Base-by-base conservation (phyloP, 2,329 filamentous ascomycete genomes). In the Fusarium sp. region DNA sequence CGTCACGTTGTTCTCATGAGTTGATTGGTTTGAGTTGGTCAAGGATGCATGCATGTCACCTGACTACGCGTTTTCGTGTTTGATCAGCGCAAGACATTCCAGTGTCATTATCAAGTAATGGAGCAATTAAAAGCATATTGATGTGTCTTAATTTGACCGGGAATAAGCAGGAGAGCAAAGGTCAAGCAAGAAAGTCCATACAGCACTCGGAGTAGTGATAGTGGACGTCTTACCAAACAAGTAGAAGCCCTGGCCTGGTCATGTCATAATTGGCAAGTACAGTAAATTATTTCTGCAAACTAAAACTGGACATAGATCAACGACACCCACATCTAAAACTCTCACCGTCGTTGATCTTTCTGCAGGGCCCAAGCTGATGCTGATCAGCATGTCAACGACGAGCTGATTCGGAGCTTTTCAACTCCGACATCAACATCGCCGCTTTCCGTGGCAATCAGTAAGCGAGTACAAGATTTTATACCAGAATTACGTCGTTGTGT, bases 401-500 rank as follows among this genome's bases (percentile, higher is more conserved):
- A 59, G 46, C 46, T 60, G 53, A 52, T 14, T n/a, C 12, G 14
- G 29, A 40, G 25, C n/a, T 16, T 14, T 45, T 24, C 10, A 40
- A 22, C 42, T 38, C 53, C n/a, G 43, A 49, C 8, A 25, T 32
- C 10, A 51, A n/a, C 29, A 46, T 34, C 22, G 16, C n/a, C 11
- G 24, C 40, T 16, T n/a, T 20, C 22, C 14, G 54, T 66, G 61
- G 47, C 61, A 52, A 66, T 62, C 8, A 50, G 54, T 30, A 66
- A 66, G 42, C 20, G 20, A 16, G 15, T 47, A 15, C 25, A 42
- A 20, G 8, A 30, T 44, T n/a, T 52, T 42, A 42, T 12, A 29
- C 14, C 15, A 59, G 14, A 40, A 66, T 66, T 66, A 66, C 63
- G 62, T 66, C 55, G 62, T 53, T 64, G 49, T 59, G 47, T 44